Conservation (phyloP, 2,329 filamentous ascomycete species). For the Xylaria polymorpha region DNA sequence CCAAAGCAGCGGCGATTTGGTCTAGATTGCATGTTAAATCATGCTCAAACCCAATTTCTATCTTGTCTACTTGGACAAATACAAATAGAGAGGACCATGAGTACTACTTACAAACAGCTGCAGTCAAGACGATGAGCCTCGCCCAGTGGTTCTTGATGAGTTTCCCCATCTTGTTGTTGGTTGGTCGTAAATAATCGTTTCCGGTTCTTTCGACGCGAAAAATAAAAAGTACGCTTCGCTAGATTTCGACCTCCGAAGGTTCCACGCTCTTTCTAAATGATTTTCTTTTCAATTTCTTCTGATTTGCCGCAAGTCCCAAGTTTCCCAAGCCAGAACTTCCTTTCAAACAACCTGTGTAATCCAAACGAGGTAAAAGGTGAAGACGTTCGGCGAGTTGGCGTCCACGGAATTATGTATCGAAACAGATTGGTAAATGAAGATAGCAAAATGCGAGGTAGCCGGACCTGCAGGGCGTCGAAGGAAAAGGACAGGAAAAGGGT, state of each 20-base stretch:
- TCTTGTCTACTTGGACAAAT: neutral
- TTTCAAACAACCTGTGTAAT: conserved; percentile 31
- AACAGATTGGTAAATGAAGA: conserved; percentile 39
- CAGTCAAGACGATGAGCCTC: conserved; percentile 89
- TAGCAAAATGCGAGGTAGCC: conserved; percentile 60
- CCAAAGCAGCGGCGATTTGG: conserved; percentile 84
- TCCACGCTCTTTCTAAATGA: conserved; percentile 39
- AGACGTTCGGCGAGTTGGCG: conserved; percentile 36
- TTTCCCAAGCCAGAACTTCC: conserved; percentile 28
- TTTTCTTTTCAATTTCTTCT: conserved; percentile 27
- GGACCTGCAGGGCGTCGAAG: conserved; percentile 59
- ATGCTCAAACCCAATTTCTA: neutral
- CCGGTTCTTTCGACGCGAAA: conserved; percentile 21
- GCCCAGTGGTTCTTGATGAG: conserved; percentile 99
- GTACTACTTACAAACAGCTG: conserved; percentile 65
- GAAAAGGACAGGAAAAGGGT: conserved; percentile 49
- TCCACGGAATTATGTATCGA: conserved; percentile 35
- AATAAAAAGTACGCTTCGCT: conserved; percentile 30
- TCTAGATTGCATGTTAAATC: conserved; percentile 65
- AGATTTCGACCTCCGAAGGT: conserved; percentile 39
- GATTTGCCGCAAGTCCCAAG: conserved; percentile 31
- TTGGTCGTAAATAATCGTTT: conserved; percentile 28
- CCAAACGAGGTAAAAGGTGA: conserved; percentile 40
- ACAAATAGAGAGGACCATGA: neutral
- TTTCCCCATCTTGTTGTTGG: conserved; percentile 78